Evolutionary conservation across 306 rosid species (phyloP).

Genomic region (Mimosa pudica): DNA sequence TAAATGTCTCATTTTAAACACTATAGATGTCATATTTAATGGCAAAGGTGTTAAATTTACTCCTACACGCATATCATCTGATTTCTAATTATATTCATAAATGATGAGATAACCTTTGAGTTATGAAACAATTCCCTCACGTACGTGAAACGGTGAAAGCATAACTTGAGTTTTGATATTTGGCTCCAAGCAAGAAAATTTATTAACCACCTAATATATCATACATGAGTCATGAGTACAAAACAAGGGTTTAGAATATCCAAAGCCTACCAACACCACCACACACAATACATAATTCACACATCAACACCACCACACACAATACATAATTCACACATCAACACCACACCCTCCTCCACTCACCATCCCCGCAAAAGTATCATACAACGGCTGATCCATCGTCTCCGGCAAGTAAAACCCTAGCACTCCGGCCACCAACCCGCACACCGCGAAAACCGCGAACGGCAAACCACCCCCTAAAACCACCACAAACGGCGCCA

Average conservation of each 20-base stretch:
- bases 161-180: neutral
- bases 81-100: no score
- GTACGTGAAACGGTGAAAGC: no score
- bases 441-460: slow-evolving; percentile 68
- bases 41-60: no score
- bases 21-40: no score
- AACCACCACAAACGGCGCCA: slow-evolving; percentile 89
- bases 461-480: slow-evolving; percentile 73
- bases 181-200: neutral
- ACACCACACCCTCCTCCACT: slow-evolving; percentile 38
- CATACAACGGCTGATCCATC: slow-evolving; percentile 72
- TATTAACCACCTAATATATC: neutral
- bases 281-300: no score
- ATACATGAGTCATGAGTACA: neutral
- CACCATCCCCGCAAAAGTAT: slow-evolving; percentile 71
- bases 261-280: no score
- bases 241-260: neutral
- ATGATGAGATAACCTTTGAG: no score
- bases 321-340: neutral
- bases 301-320: no score
- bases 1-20: no score
- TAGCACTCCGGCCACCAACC: slow-evolving; percentile 60
- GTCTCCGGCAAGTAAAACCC: slow-evolving; percentile 90
- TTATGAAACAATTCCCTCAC: no score
- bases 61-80: no score